Base-by-base conservation (phyloP, 805 yeast genomes). In the Kluyveromyces starmeri region DNA sequence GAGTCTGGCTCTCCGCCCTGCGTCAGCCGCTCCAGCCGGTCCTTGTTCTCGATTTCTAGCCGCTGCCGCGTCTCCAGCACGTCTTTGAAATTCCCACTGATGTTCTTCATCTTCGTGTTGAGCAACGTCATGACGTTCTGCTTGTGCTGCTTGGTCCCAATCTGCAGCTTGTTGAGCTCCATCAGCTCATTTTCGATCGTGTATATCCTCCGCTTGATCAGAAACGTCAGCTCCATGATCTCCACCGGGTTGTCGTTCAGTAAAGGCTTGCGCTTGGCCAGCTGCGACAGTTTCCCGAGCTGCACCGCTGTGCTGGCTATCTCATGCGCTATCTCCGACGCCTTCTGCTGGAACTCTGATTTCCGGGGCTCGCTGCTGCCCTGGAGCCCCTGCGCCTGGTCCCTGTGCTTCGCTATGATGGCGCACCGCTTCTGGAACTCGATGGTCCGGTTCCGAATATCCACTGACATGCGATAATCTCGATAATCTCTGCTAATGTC, bases 161-260 rank as follows among this genome's bases (percentile, higher is more conserved):
- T 56, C 49, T 65, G 62, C 39, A 30, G 18, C 27, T 31, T 37
- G 50, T 83, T 94, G 43, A 92, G 75, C 44, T 75, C 75, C 52
- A 86, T 78, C 33, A 92, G 77, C 50, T 83, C 94, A 56, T 92
- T 96, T 43, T 81, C 83, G 41, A 81, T 78, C 3, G 64, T 57
- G 43, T 64, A 58, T 22, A 58, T 58, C 39, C 57, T 56, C 21
- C 61, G 47, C 47, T 73, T 73, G 44, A 73, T 71, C 27, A 86
- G 79, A 46, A 78, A 83, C 0, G 98, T 88, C 43, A 92, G 65
- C 56, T 92, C 96, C 14, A 88, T 83, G 43, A 92, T 84, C 53
- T 92, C 97, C 11, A 84, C 78, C 1, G 97, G 96, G 45, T 82
- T 78, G 59, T 92, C 98, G 51, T 88, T 95, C 45, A 92, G 84